phyloP scores from a whole-genome alignment of 2,329 filamentous ascomycete genomes.

The Paecilomyces formosus region DNA sequence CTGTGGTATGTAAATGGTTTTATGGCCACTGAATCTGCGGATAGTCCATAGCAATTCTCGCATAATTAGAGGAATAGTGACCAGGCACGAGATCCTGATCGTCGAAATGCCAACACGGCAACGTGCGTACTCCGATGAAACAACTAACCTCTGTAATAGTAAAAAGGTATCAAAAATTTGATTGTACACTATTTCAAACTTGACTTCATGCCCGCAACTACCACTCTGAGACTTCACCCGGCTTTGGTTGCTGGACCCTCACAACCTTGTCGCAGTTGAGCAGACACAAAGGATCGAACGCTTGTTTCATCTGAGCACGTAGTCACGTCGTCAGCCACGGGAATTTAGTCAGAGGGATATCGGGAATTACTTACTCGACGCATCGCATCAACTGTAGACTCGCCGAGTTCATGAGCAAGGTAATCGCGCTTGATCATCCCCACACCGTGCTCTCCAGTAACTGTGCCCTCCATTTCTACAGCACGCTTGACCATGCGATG shows the following conservation, averaged over 20 bases:
- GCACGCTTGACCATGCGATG: slow-evolving; percentile 81
- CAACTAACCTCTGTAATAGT: not conserved
- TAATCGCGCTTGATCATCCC: slow-evolving; percentile 64
- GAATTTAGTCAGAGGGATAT: not conserved
- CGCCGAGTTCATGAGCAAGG: slow-evolving; percentile 54
- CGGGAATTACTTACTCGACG: slow-evolving; percentile 43
- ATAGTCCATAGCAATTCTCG: too few relatives aligned
- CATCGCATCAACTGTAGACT: slow-evolving; percentile 57
- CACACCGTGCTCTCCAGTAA: slow-evolving; percentile 66
- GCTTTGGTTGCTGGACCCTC: slow-evolving; percentile 41
- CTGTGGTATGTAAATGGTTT: too few relatives aligned
- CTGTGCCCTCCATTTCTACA: slow-evolving; percentile 76
- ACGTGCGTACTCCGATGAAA: too few relatives aligned
- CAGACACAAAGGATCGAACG: slow-evolving; percentile 57
- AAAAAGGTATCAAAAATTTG: too few relatives aligned
- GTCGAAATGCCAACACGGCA: too few relatives aligned
- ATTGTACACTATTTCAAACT: too few relatives aligned
- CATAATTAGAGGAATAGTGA: too few relatives aligned
- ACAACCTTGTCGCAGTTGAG: slow-evolving; percentile 60
- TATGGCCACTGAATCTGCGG: too few relatives aligned
- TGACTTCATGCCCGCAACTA: slow-evolving; percentile 16
- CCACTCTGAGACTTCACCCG: slow-evolving; percentile 44
- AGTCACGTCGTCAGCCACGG: slow-evolving; percentile 9
- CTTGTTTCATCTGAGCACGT: slow-evolving; percentile 49
- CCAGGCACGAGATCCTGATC: too few relatives aligned